Base-by-base conservation (phyloP, 257 asterid genomes). In the Solanum pennellii region DNA sequence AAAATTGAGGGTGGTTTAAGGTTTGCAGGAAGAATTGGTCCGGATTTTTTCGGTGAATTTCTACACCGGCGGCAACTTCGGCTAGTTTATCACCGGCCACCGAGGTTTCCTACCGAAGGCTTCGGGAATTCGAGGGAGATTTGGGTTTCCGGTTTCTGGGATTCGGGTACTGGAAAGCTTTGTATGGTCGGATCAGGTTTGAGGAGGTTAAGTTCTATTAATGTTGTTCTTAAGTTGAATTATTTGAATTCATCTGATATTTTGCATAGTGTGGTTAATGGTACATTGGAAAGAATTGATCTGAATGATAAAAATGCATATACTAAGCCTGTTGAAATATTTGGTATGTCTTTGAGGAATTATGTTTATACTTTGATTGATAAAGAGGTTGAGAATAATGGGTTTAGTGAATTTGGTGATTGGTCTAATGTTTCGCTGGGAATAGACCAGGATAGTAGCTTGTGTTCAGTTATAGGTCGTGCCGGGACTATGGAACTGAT, bases 161-260 rank as follows among this genome's bases (percentile, higher is more conserved):
- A 94, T 89, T 94, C 96, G 77, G 42, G 82, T 33, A 90, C 96
- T 7, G 98, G 99, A 87, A 94, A 92, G 88, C 94, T 96, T 31
- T 96, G 99, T 87, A 93, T 95, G 98, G 90, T 94, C 16, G 98
- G 98, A n/a, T 84, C 94, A 29, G 98, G 96, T 88, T 69, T 77
- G 47, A 90, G 91, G 21, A 90, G 75, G 86, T 88, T 85, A 12
- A 86, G 91, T 68, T 88, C 90, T 65, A 68, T 86, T 89, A 86
- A 89, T 66, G 93, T 88, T 76, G 97, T 94, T 92, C 90, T 96
- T 33, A 96, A 96, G 94, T 96, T 95, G 89, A 91, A 92, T 91
- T 96, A 93, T 90, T 90, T 89, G 87, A 93, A 95, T 91, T 89
- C 93, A 20, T 95, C 98, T 39, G 91, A 74, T 84, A 92, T 96